Base-by-base conservation (phyloP, 306 rosid species). In the Neltuma alba region DNA sequence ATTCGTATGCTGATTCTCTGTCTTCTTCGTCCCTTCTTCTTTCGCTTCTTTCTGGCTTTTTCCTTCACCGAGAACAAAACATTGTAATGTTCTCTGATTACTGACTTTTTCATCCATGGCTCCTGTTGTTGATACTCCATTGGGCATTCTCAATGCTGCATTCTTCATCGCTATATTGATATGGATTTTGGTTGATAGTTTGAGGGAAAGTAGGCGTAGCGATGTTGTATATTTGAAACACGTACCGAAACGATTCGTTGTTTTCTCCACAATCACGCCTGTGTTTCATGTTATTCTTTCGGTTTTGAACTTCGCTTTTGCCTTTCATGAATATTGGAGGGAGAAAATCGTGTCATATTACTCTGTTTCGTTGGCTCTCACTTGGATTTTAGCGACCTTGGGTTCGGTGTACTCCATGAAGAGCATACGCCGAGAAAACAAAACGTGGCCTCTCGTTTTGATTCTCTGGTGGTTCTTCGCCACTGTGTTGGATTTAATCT, bases 381-480 rank as follows among this genome's bases (percentile, higher is more conserved):
- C 91, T 0, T 92, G 98, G 98, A 67, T 76, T 75, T 82, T 92
- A 31, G 91, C 97, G 7, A 79, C 94, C 5, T 2, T 73, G 0
- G 86, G 89, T 70, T 74, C 92, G 5, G 21, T 85, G 0, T 88
- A 82, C 74, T 86, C 92, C 18, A 47, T 74, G 76, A 86, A 60
- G 55, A 76, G 76, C 66, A 74, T 20, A 30, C 48, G 72, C 8
- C 23, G n/a, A 41, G 83, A 80, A 44, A 70, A 25, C 8, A 83
- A 67, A 72, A 85, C 62, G 54, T 89, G 92, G 87, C 97, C 97
- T 6, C 73, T 77, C 76, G 87, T 91, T 21, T 87, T 92, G 0
- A 68, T 75, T 50, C 60, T 88, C 1, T 94, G 98, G 98, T 94
- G 97, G 98, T 42, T 79, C 6, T 85, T 85, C 48, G 81, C 90